phyloP scores from a whole-genome alignment of 176 grass and related monocot genomes.

The Triticum monococcum region DNA sequence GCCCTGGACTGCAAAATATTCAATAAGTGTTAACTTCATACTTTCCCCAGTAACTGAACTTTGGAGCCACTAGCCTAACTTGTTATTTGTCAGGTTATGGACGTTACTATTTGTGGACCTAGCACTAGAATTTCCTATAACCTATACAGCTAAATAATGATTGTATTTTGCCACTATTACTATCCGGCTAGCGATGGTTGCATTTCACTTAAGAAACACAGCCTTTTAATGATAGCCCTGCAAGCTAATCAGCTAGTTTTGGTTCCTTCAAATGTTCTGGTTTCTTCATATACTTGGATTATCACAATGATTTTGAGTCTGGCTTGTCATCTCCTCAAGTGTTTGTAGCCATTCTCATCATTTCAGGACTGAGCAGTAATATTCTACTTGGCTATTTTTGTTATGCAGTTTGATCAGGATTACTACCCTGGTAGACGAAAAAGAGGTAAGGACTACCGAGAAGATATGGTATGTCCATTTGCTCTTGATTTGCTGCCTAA shows the following conservation, averaged over 20 bases:
- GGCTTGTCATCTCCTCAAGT: background rate
- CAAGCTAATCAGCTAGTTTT: background rate
- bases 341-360: background rate
- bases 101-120: background rate
- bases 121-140: background rate
- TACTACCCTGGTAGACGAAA: conserved; percentile 97
- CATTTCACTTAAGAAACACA: background rate
- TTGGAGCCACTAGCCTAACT: background rate
- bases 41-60: background rate
- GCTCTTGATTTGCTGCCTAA: background rate
- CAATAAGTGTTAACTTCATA: background rate
- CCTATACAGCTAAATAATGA: background rate
- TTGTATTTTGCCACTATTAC: background rate
- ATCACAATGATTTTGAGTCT: background rate
- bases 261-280: background rate
- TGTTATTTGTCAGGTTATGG: background rate
- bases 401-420: conserved; percentile 91
- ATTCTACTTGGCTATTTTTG: conserved; percentile 20
- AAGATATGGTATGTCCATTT: conserved; percentile 82
- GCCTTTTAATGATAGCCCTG: background rate
- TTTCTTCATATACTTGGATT: background rate
- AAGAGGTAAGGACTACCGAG: conserved; percentile 88
- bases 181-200: background rate
- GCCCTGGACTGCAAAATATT: background rate
- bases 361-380: conserved; percentile 1